Evolutionary conservation across 169 alveolate genomes (phyloP).

Genomic region (Plasmodium blacklocki): DNA sequence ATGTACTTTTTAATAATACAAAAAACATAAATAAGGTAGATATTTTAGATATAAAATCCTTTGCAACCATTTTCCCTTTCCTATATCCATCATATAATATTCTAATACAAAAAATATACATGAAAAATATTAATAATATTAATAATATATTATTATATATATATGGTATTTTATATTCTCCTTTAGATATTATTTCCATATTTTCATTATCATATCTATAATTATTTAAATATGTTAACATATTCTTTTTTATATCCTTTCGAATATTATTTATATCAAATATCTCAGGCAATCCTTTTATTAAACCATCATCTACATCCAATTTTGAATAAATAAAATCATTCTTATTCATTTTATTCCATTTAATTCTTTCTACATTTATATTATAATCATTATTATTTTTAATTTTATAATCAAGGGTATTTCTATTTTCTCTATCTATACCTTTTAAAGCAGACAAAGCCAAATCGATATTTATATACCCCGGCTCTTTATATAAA

Average conservation of each 20-base stretch:
- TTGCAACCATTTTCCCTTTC: constrained; percentile 43
- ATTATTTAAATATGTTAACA: constrained; percentile 25
- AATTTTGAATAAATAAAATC: constrained; percentile 22
- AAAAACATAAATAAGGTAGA: constrained; percentile 56
- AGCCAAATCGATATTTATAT: constrained; percentile 55
- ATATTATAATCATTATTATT: neutral
- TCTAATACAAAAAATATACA: constrained; percentile 47
- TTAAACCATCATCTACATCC: neutral
- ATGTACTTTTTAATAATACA: constrained; percentile 27
- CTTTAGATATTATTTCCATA: constrained; percentile 27
- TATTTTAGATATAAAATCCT: constrained; percentile 40
- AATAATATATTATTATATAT: constrained; percentile 40
- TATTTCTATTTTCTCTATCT: neutral
- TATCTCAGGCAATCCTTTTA: constrained; percentile 57
- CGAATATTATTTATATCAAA: constrained; percentile 26
- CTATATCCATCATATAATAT: constrained; percentile 39
- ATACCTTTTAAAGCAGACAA: constrained; percentile 63
- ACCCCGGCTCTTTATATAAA: constrained; percentile 13
- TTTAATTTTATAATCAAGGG: neutral
- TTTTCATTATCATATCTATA: neutral
- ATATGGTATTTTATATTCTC: constrained; percentile 35
- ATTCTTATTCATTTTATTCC: constrained; percentile 29
- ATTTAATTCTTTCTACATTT: constrained; percentile 9
- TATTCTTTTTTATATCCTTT: constrained; percentile 13
- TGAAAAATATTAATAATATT: constrained; percentile 29